phyloP scores from a whole-genome alignment of 331 rosid species.

The Quercus lobata region DNA sequence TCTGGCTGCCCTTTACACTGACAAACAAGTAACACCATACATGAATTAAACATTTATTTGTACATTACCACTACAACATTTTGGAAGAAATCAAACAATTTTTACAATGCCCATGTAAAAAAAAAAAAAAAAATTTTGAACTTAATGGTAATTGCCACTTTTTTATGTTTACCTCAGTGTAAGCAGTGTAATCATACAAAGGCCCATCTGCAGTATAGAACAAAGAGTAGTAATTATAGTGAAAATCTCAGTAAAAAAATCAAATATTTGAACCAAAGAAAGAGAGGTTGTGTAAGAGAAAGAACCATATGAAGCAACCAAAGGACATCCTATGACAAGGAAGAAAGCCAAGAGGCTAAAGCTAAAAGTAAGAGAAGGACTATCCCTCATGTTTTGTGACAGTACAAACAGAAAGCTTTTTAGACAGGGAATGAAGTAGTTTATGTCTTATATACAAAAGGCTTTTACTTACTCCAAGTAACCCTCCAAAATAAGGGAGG shows the following conservation, averaged over 20 bases:
- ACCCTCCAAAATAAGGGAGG: background rate
- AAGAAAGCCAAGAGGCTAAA: slow-evolving; percentile 14
- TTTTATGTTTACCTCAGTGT: slow-evolving; percentile 52
- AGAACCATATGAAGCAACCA: slow-evolving; percentile 46
- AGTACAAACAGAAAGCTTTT: background rate
- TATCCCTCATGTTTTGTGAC: slow-evolving; percentile 11
- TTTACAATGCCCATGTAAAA: too few relatives aligned
- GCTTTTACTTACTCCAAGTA: background rate
- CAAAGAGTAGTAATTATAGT: background rate
- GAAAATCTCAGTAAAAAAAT: background rate
- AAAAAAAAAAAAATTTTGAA: too few relatives aligned
- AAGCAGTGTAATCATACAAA: slow-evolving; percentile 71
- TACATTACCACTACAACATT: too few relatives aligned
- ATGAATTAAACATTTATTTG: background rate
- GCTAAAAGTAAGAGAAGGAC: slow-evolving; percentile 4
- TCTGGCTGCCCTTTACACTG: slow-evolving; percentile 63
- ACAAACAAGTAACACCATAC: background rate
- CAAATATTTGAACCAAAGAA: background rate
- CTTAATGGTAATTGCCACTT: background rate
- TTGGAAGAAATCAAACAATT: too few relatives aligned
- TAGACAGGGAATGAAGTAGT: background rate
- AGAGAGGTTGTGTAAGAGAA: slow-evolving; percentile 9
- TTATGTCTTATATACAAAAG: background rate
- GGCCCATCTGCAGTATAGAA: slow-evolving; percentile 75
- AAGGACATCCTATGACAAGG: slow-evolving; percentile 7